A percentile compares a stretch with the other conserved stretches of the same genome.
Evolutionary conservation across 1,139 yeast genomes (phyloP).

Genomic region (Yamadazyma dendronema): DNA sequence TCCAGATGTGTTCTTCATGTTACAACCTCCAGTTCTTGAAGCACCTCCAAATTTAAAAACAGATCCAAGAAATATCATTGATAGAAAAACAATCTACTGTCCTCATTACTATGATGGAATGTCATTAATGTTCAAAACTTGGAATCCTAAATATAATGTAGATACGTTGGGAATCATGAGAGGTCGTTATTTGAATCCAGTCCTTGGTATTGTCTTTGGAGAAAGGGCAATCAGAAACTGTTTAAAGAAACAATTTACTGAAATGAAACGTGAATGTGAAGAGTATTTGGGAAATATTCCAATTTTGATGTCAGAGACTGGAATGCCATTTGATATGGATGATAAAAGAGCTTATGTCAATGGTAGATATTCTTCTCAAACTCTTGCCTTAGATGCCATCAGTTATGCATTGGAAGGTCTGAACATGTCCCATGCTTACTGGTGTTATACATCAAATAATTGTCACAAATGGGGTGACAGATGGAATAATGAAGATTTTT

Average conservation of each 20-base stretch:
- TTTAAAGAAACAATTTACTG: slow-evolving; percentile 61
- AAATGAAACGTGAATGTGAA: slow-evolving; percentile 61
- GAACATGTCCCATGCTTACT: slow-evolving; percentile 69
- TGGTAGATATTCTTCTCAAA: slow-evolving; percentile 71
- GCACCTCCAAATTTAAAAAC: slow-evolving; percentile 67
- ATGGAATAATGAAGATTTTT: slow-evolving; percentile 93
- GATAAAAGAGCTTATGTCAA: slow-evolving; percentile 61
- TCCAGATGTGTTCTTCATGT: slow-evolving; percentile 53
- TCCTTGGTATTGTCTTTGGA: slow-evolving; percentile 77
- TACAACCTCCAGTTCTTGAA: slow-evolving; percentile 85
- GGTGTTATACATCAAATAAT: slow-evolving; percentile 80
- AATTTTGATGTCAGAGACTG: slow-evolving; percentile 86
- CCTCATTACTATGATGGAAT: slow-evolving; percentile 94
- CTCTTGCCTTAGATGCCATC: slow-evolving; percentile 80
- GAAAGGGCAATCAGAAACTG: slow-evolving; percentile 74
- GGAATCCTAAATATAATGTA: slow-evolving; percentile 77
- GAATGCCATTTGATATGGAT: slow-evolving; percentile 96
- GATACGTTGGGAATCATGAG: slow-evolving; percentile 91
- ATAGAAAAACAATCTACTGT: slow-evolving; percentile 65
- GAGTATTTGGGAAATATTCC: slow-evolving; percentile 64
- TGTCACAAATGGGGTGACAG: slow-evolving; percentile 81
- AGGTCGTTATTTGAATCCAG: slow-evolving; percentile 70
- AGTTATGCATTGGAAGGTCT: slow-evolving; percentile 74
- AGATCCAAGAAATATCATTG: slow-evolving; percentile 51
- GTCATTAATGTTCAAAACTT: slow-evolving; percentile 83